These are phyloP conservation scores for Haplosporangium gracile DNA, from an alignment of 192 early-diverging fungal genomes.

Conservation along the genomic window DNA sequence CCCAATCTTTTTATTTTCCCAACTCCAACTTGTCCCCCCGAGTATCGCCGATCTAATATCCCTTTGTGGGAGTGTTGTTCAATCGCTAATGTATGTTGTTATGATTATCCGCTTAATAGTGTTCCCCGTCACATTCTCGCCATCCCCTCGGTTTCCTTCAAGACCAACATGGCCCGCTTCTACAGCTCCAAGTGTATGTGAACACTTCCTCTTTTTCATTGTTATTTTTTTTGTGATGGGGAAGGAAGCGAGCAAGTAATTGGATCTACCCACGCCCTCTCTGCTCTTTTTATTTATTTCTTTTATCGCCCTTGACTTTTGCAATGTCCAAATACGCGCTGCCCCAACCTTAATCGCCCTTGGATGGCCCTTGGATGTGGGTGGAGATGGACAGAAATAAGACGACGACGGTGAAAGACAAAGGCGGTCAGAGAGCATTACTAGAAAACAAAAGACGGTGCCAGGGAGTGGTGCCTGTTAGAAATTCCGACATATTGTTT, in stretches of 20 bases:
- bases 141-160: slow-evolving; percentile 48
- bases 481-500: not conserved
- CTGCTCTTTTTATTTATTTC: slow-evolving; percentile 6
- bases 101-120: slow-evolving; percentile 17
- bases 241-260: not conserved
- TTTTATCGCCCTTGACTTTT: not conserved
- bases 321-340: slow-evolving; percentile 11
- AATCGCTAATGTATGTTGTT: not conserved
- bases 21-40: slow-evolving; percentile 4
- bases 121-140: slow-evolving; percentile 58
- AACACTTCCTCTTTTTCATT: not conserved
- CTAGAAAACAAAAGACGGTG: not conserved
- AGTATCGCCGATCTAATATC: slow-evolving; percentile 29
- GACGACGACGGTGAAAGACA: not conserved
- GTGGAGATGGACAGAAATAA: not conserved
- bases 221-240: not conserved
- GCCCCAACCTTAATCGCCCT: slow-evolving; percentile 31
- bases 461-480: not conserved
- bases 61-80: not conserved
- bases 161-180: slow-evolving; percentile 58
- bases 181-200: slow-evolving; percentile 68
- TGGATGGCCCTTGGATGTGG: not conserved
- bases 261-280: not conserved
- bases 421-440: not conserved
- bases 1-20: not conserved